Evolutionary conservation across 257 asterid species (phyloP), one percentile per base, ranked within the genome.

Genomic region (Ilex asprella): DNA sequence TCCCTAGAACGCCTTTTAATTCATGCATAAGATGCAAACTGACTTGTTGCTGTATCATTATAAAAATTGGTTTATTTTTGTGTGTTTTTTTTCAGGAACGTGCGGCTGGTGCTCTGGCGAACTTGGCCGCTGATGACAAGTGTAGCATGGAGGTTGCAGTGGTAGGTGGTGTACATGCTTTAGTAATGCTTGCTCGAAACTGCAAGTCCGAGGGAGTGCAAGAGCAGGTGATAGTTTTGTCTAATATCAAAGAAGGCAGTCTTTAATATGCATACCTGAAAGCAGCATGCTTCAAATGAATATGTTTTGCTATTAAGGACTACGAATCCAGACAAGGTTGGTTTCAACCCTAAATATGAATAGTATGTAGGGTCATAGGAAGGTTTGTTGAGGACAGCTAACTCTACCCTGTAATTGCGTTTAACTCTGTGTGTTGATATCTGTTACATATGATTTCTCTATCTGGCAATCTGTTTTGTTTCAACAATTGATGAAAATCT

Each of bases 61-160:
- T 31, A 49, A 56, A n/a, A 49, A 21, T 46, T 30, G 31, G 21
- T 16, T 35, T 21, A 2, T 50, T 59, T 35, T 72, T 67, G 59
- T 35, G 41, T 35, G 41, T 52, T 60, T 58, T 58, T 67, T 53
- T 67, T 67, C 75, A 91, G 98, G 98, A 91, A 75, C 95, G 95
- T 56, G 96, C 94, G 0, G 94, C 96, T 73, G 96, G 96, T 55
- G 95, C 94, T 39, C 67, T 91, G 64, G 98, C 98, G 21, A 91
- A 91, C 77, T 73, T 91, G 76, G 95, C 98, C 14, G 98, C 98
- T 56, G 98, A 91, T 75, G 96, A 91, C 66, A 88, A 84, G 75
- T 91, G 98, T 72, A 91, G 98, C 78, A 75, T 81, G 60, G 89
- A 86, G 73, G 84, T 91, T 75, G 89, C 91, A 62, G 59, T 79